Conservation (phyloP, 345 rosid species). For the Boechera divaricarpa region DNA sequence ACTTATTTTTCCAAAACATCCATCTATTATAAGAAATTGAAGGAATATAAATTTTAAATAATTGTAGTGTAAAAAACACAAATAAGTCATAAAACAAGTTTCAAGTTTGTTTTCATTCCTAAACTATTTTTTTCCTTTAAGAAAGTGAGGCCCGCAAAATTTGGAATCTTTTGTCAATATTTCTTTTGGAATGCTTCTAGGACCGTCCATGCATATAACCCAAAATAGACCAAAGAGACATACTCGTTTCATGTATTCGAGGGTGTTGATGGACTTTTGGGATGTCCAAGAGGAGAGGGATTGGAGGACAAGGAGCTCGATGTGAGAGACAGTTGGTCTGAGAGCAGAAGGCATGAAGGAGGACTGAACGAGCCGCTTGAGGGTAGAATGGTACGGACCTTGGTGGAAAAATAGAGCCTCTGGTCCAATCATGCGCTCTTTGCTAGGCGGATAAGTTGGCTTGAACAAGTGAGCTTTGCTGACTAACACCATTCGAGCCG, state of each 20-base stretch:
- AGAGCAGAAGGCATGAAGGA: conserved; percentile 76
- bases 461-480: conserved; percentile 75
- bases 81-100: neutral
- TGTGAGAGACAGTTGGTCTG: conserved; percentile 64
- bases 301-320: conserved; percentile 66
- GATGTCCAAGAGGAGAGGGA: conserved; percentile 66
- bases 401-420: conserved; percentile 88
- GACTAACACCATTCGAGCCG: conserved; percentile 73
- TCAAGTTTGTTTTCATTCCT: neutral
- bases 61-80: neutral
- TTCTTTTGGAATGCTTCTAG: conserved; percentile 23
- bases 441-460: conserved; percentile 92
- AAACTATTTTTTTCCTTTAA: neutral
- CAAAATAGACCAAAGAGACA: conserved; percentile 34
- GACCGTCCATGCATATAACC: conserved; percentile 34
- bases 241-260: conserved; percentile 92
- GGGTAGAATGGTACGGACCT: conserved; percentile 75
- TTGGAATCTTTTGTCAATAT: conserved; percentile 21
- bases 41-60: neutral
- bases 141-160: conserved; percentile 27
- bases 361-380: conserved; percentile 74
- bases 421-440: conserved; percentile 88
- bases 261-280: conserved; percentile 62
- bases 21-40: neutral
- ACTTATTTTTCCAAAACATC: neutral